Evolutionary conservation across 768 basidiomycete species (phyloP).

Genomic region (Epithele typhae): DNA sequence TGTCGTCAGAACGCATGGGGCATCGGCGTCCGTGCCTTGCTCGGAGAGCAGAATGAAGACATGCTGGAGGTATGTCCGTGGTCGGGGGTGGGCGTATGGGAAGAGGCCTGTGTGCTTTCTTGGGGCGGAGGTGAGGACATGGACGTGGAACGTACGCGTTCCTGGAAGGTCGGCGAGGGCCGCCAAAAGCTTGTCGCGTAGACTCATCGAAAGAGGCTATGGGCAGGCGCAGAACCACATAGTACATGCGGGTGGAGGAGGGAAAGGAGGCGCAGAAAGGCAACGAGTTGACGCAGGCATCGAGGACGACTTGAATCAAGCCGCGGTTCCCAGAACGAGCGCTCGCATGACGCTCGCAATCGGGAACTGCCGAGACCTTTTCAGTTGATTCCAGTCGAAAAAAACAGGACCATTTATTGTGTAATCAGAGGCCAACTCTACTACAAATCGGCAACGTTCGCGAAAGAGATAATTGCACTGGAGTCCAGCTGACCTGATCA

Average conservation of each 20-base stretch:
- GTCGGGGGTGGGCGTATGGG: constrained; percentile 67
- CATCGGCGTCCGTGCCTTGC: constrained; percentile 38
- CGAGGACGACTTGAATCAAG: background rate
- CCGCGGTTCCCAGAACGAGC: constrained; percentile 3
- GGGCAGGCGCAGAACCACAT: background rate
- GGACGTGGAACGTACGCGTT: constrained; percentile 66
- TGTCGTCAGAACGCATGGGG: constrained; percentile 60
- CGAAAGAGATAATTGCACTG: too few species aligned
- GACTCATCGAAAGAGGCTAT: constrained; percentile 29
- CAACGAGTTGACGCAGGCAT: background rate
- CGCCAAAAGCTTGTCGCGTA: constrained; percentile 60
- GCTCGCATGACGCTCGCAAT: too few species aligned
- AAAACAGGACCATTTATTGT: too few species aligned
- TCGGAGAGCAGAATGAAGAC: constrained; percentile 74
- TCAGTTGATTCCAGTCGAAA: too few species aligned
- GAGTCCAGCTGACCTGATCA: too few species aligned
- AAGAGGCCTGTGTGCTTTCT: constrained; percentile 66
- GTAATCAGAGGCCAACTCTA: too few species aligned
- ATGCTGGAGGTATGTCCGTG: constrained; percentile 69
- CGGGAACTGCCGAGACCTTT: too few species aligned
- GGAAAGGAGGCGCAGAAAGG: background rate
- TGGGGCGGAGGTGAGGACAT: constrained; percentile 67
- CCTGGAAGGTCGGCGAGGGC: constrained; percentile 58
- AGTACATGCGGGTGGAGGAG: background rate
- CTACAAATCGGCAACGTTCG: too few species aligned